Evolutionary conservation across 495 filamentous ascomycete species (phyloP), one percentile per base, ranked within the genome.

Genomic region (Penicillium simplicissimum): DNA sequence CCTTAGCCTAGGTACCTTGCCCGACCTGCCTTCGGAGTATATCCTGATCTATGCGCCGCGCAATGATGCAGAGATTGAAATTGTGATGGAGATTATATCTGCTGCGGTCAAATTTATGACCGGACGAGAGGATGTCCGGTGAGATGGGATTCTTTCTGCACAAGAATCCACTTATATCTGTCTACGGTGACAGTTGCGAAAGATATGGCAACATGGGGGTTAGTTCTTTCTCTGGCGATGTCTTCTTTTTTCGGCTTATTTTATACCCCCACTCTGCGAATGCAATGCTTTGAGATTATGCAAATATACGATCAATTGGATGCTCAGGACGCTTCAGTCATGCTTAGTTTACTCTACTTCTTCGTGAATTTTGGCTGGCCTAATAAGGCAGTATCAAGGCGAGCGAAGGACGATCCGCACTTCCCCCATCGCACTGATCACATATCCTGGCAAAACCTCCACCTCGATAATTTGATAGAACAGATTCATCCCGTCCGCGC

Each of bases 11-110:
- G 73, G 73, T 2, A 64, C 58, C 9, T 19, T 57, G 33, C 51
- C 67, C 1, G 47, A 64, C 37, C 13, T 76, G 6, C 89, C 90
- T 1, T 71, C 73, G 11, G 88, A 88, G 34, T 96, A 90, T 72
- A 71, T 90, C 40, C 86, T 96, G 82, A 81, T 97, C 14, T 97
- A 97, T 77, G 90, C 93, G 25, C 92, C 93, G 0, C 79, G 89
- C 47, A 77, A 85, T 40, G 82, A 88, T 59, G 81, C 79, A 19
- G 90, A 96, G 69, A 71, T 95, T 14, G 79, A 81, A 33, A 80
- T 86, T 35, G 83, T 93, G 3, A 82, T 88, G 76, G 74, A 81
- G 60, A 90, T 97, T 62, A 81, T 96, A 36, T 81, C 82, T 59
- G 92, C 92, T 14, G 84, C 71, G 55, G 67, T 79, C 25, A 65